phyloP scores from a whole-genome alignment of 2,329 filamentous ascomycete genomes.

The Fusarium avenaceum region DNA sequence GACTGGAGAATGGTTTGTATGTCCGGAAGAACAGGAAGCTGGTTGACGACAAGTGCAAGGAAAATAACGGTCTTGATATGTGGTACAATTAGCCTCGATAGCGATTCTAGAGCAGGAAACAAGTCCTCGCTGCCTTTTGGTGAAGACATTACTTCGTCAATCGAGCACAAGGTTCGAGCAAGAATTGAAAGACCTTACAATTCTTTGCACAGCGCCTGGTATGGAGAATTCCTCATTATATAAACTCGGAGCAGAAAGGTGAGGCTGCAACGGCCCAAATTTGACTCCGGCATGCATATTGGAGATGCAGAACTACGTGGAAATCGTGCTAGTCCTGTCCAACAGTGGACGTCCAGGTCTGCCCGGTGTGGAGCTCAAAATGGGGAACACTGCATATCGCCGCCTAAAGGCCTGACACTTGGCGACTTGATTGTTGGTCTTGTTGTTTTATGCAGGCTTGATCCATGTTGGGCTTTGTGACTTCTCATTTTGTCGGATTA shows the following conservation, averaged over 20 bases:
- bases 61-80: slow-evolving; percentile 32
- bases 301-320: slow-evolving; percentile 23
- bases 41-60: slow-evolving; percentile 20
- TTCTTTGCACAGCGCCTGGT: no score
- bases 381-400: not conserved
- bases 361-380: not conserved
- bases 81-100: slow-evolving; percentile 22
- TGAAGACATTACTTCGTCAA: slow-evolving; percentile 21
- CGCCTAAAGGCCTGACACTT: not conserved
- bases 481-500: slow-evolving; percentile 11
- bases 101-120: slow-evolving; percentile 30
- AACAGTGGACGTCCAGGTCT: slow-evolving; percentile 1
- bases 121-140: slow-evolving; percentile 30
- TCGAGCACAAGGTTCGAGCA: no score
- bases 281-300: not conserved
- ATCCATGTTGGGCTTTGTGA: slow-evolving; percentile 10
- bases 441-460: not conserved
- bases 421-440: not conserved
- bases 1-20: slow-evolving; percentile 6
- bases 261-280: slow-evolving; percentile 6
- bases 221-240: not conserved
- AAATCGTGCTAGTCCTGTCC: slow-evolving; percentile 7
- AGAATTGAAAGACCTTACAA: no score
- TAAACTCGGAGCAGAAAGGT: not conserved
- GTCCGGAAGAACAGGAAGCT: slow-evolving; percentile 22